Evolutionary conservation across 805 yeast genomes (phyloP).

Genomic region (Jamesozyma piceae): DNA sequence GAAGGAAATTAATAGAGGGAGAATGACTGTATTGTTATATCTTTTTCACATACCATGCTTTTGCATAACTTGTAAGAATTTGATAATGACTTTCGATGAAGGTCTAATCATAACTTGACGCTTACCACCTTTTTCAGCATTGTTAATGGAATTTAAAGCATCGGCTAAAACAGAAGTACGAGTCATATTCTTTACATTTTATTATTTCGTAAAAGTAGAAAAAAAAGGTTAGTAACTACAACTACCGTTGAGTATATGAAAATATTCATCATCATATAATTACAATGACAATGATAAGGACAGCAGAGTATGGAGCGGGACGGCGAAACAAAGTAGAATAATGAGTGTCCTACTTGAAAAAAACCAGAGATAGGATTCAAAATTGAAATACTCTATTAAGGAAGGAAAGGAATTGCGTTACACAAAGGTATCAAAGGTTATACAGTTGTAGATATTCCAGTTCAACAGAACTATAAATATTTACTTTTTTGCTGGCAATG

Average conservation of each 20-base stretch:
- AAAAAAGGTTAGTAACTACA: neutral
- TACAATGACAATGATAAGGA: neutral
- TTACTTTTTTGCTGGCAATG: constrained; percentile 2
- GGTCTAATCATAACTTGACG: constrained; percentile 98
- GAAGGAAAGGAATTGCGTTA: constrained; percentile 3
- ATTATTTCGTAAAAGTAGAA: neutral
- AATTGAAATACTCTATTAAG: neutral
- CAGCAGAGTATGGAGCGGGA: neutral
- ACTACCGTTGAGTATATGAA: neutral
- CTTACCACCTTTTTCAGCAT: constrained; percentile 98
- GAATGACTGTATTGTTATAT: neutral
- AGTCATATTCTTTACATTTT: constrained; percentile 56
- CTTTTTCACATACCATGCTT: constrained; percentile 58
- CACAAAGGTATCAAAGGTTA: constrained; percentile 13
- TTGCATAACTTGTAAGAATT: constrained; percentile 93
- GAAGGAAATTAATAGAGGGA: neutral
- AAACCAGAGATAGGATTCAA: neutral
- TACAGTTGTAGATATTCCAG: constrained; percentile 6
- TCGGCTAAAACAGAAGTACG: constrained; percentile 97
- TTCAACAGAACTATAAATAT: constrained; percentile 10
- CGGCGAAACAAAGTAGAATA: neutral
- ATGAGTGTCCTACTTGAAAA: constrained; percentile 2
- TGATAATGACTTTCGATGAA: constrained; percentile 93
- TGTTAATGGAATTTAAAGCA: constrained; percentile 94
- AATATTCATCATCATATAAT: neutral